Evolutionary conservation across 169 alveolate species (phyloP).

Genomic region (Plasmodium vinckei): DNA sequence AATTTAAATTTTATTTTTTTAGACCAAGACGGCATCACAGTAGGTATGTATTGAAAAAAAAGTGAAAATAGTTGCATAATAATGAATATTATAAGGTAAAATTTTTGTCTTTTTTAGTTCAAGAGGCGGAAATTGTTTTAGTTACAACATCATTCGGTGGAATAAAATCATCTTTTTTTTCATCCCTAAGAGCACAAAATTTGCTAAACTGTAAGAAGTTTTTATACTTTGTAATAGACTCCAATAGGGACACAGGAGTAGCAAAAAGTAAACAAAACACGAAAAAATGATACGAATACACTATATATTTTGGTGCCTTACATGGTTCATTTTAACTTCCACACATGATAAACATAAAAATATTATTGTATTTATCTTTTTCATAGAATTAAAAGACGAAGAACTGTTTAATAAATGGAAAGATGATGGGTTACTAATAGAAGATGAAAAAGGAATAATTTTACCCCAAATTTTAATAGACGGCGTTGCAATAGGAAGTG

Average conservation of each 20-base stretch:
- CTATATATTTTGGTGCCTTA: not conserved
- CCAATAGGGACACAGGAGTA: slow-evolving; percentile 88
- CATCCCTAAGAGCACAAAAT: slow-evolving; percentile 88
- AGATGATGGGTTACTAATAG: slow-evolving; percentile 83
- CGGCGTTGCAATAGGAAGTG: slow-evolving; percentile 88
- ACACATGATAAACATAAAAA: not conserved
- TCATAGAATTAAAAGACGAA: slow-evolving; percentile 83
- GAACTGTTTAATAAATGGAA: slow-evolving; percentile 87
- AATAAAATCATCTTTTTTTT: slow-evolving; percentile 85
- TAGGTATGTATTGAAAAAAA: slow-evolving; percentile 23
- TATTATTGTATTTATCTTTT: not conserved
- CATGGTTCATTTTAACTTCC: not conserved
- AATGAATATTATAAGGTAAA: not conserved
- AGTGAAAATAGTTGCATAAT: slow-evolving; percentile 11
- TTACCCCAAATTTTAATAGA: slow-evolving; percentile 90
- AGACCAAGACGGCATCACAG: slow-evolving; percentile 23
- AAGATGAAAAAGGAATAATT: slow-evolving; percentile 77
- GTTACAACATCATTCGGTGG: slow-evolving; percentile 90
- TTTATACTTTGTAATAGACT: slow-evolving; percentile 88
- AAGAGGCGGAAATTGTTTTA: slow-evolving; percentile 88
- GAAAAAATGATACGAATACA: not conserved
- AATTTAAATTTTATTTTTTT: not conserved
- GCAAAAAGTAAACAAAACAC: slow-evolving; percentile 83
- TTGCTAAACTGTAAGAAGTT: slow-evolving; percentile 90
- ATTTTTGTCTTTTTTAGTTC: slow-evolving; percentile 25